Evolutionary conservation across 2,329 filamentous ascomycete species (phyloP).

Genomic region (Chrysosporium queenslandicum): DNA sequence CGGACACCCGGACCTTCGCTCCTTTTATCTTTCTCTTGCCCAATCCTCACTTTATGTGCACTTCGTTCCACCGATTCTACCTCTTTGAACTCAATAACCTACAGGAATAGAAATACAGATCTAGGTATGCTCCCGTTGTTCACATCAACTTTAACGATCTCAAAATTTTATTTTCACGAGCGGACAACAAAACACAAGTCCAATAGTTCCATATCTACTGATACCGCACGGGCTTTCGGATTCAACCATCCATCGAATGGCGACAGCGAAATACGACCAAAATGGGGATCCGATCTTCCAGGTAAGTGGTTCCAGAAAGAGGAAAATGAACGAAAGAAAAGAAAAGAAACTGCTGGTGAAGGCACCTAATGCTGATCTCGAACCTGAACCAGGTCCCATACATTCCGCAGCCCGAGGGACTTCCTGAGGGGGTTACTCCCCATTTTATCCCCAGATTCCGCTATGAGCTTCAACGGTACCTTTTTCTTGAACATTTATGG

Average conservation of each 20-base stretch:
- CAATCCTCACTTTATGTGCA: no score
- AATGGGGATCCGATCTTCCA: slow-evolving; percentile 15
- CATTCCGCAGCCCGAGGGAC: slow-evolving; percentile 3
- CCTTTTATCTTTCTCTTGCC: not conserved
- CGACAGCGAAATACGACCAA: not conserved
- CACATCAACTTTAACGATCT: not conserved
- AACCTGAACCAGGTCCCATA: slow-evolving; percentile 12
- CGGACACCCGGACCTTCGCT: not conserved
- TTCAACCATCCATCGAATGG: slow-evolving; percentile 2
- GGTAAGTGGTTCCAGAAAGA: slow-evolving; percentile 5
- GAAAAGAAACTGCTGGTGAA: no score
- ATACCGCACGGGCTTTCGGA: not conserved
- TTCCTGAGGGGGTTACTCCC: slow-evolving; percentile 9
- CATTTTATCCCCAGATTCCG: slow-evolving; percentile 12
- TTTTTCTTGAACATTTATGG: slow-evolving; percentile 19
- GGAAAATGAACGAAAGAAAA: no score
- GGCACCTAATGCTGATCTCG: not conserved
- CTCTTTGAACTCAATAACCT: no score
- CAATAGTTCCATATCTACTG: no score
- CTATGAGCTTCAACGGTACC: slow-evolving; percentile 9
- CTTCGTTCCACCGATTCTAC: not conserved
- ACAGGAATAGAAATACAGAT: no score
- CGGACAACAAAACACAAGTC: no score
- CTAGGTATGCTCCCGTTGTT: no score
- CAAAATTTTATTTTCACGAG: not conserved